Conservation (phyloP, 331 rosid genomes). For the Rhamnella rubrinervis region DNA sequence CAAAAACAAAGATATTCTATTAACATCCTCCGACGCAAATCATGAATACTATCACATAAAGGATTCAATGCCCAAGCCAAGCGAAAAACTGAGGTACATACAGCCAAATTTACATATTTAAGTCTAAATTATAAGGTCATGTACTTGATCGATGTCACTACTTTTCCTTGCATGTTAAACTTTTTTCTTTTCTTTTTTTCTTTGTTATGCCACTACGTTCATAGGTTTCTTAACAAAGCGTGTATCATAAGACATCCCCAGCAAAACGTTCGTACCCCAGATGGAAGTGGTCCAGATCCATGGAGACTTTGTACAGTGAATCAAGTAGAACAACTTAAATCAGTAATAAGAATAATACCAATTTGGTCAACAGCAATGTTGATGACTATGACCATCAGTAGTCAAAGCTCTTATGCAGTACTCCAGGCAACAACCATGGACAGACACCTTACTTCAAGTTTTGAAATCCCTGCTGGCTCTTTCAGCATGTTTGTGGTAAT, state of each 20-base stretch:
- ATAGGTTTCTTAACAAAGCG: constrained; percentile 21
- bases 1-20: constrained; percentile 3
- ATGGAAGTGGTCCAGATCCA: background rate
- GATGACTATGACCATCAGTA: background rate
- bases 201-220: no score
- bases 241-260: constrained; percentile 3
- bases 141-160: no score
- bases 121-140: background rate
- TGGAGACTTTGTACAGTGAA: background rate
- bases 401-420: background rate
- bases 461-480: background rate
- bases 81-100: constrained; percentile 7
- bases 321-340: background rate
- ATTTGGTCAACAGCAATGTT: background rate
- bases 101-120: no score
- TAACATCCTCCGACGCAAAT: background rate
- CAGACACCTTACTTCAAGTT: background rate
- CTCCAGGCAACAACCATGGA: background rate
- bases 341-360: background rate
- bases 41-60: background rate
- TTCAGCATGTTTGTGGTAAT: background rate
- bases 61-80: constrained; percentile 4
- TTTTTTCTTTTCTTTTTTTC: no score
- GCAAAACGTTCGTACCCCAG: background rate
- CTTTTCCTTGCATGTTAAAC: background rate